These are phyloP conservation scores for Porcisia hertigi DNA, from an alignment of 208 protist species.

Conservation along the genomic window DNA sequence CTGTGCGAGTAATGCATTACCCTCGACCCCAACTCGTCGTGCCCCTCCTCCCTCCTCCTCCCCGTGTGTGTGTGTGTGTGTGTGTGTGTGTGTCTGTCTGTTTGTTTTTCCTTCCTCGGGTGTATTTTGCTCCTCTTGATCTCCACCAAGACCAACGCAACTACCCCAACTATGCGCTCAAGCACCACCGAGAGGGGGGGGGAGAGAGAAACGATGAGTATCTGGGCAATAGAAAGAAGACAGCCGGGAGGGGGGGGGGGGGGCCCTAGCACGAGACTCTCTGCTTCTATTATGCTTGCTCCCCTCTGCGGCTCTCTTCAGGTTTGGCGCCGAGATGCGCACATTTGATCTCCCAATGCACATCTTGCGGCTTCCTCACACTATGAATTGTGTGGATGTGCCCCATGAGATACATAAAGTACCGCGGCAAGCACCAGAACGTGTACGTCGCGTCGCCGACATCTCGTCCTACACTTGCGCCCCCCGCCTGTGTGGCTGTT, in stretches of 20 bases:
- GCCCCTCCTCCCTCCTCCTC: not conserved
- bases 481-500: not conserved
- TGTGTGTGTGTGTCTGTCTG: too few species aligned
- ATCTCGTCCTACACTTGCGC: not conserved
- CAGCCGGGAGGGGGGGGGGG: not conserved
- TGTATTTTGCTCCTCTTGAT: not conserved
- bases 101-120: not conserved
- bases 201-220: not conserved
- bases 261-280: too few species aligned
- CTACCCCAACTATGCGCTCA: not conserved
- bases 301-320: too few species aligned
- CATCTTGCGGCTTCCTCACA: too few species aligned
- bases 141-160: not conserved
- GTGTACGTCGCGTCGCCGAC: not conserved
- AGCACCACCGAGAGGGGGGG: not conserved
- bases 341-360: too few species aligned
- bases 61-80: not conserved
- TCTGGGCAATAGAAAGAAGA: not conserved
- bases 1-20: not conserved
- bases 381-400: too few species aligned
- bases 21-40: not conserved
- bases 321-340: too few species aligned
- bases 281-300: not conserved
- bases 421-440: too few species aligned
- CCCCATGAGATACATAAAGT: too few species aligned